Conservation (phyloP, 305 asterid genomes). For the Plantago coronopus region DNA sequence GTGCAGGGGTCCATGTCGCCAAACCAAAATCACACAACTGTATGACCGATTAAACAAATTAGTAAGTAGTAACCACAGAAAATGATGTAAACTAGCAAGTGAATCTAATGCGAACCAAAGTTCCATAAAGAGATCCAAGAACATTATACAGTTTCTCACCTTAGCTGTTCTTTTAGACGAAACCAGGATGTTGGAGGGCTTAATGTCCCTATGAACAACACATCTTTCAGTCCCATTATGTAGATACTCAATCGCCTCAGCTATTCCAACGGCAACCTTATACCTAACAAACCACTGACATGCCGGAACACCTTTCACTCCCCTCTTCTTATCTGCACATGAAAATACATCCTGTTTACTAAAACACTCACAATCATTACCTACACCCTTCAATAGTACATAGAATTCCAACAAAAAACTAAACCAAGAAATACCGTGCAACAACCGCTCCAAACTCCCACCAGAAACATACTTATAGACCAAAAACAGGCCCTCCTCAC, state of each 20-base stretch:
- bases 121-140: slow-evolving; percentile 10
- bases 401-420: background rate
- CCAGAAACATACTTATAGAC: slow-evolving; percentile 85
- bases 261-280: slow-evolving; percentile 67
- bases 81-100: no score
- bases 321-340: slow-evolving; percentile 58
- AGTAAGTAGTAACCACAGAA: background rate
- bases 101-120: background rate
- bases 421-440: slow-evolving; percentile 48
- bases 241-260: slow-evolving; percentile 67
- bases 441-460: slow-evolving; percentile 72
- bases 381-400: background rate
- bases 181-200: slow-evolving; percentile 87
- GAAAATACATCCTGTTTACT: slow-evolving; percentile 18
- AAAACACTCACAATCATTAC: background rate
- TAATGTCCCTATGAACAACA: slow-evolving; percentile 84
- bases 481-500: slow-evolving; percentile 78
- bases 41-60: background rate
- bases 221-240: slow-evolving; percentile 70
- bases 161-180: slow-evolving; percentile 70
- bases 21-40: slow-evolving; percentile 90
- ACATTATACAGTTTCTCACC: slow-evolving; percentile 33
- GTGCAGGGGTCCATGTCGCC: slow-evolving; percentile 89
- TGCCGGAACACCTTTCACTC: slow-evolving; percentile 48
- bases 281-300: slow-evolving; percentile 65